phyloP scores from a whole-genome alignment of 306 rosid genomes.

The Cucumis sativus region Cucumber_9930_V3 NC_026659.2:25818501-25819000 shows the following conservation, averaged over 20 bases:
- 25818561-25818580: neutral
- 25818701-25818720: neutral
- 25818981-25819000: neutral
- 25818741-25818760: neutral
- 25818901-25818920: neutral
- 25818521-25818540: neutral
- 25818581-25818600: neutral
- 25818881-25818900: neutral
- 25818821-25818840: neutral
- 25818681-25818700: neutral
- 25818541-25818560: neutral
- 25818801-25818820: neutral
- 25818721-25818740: neutral
- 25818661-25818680: neutral
- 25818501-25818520: neutral
- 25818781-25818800: conserved; percentile 1
- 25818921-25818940: neutral
- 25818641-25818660: neutral
- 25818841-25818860: neutral
- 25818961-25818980: neutral
- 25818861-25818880: neutral
- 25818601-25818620: conserved; percentile 4
- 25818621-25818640: neutral
- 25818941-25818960: neutral
- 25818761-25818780: conserved; percentile 1